Base-by-base conservation (phyloP, 2,329 filamentous ascomycete genomes). In the Lasiodiplodia gonubiensis region DNA sequence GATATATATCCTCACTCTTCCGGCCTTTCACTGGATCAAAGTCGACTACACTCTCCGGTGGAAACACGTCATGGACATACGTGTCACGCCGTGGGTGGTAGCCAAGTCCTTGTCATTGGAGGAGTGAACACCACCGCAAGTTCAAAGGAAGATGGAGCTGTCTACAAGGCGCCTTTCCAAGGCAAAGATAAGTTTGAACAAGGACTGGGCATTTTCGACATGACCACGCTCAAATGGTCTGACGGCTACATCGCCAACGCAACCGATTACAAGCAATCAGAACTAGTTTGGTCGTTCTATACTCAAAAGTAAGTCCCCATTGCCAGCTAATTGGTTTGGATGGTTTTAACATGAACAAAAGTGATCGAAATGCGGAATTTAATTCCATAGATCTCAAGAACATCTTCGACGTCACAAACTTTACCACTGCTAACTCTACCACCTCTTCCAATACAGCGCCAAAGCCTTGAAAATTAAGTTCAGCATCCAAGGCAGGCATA, bases 71-170 rank as follows among this genome's bases (percentile, higher is more conserved):
- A 64, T 8, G 65, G 30, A 6, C 57, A 59, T 4, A 67, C 65
- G 25, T 69, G 68, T 59, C 59, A 69, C 14, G 37, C 49, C 2
- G 66, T 69, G 10, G 68, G 68, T 18, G 59, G 59, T 21, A 53
- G 68, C 23, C 68, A 69, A 27, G 65, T 69, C n/a, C 21, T 69
- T 4, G 63, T 66, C 5, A 67, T 69, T 23, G 68, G 65, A 35
- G 68, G 68, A 23, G 53, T 64, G 12, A 46, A 46, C 1, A 46
- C 39, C 11, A 21, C 49, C 21, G 16, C 39, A 23, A 57, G 54
- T 25, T 8, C 23, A 25, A 14, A 4, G 11, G 37, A 33, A 1
- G 30, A n/a, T 8, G 51, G n/a, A 14, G 18, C 39, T 46, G 14
- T 46, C 39, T 67, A 67, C n/a, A 52, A 14, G 0, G 27, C 21